Base-by-base conservation (phyloP, 2,329 filamentous ascomycete species). In the Escovopsis weberi region DNA sequence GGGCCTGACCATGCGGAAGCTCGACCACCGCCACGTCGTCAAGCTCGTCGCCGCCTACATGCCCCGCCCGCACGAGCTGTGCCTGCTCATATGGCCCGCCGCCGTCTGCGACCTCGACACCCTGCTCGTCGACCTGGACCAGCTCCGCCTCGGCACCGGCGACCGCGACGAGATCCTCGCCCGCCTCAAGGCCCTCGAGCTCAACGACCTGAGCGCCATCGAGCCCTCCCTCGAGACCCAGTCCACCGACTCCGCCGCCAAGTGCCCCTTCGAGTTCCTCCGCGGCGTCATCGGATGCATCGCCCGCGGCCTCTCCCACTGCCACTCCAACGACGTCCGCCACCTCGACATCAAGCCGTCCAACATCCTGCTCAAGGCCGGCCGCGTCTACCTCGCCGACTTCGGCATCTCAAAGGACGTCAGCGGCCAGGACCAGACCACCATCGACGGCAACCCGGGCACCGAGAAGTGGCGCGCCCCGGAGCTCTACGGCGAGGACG, bases 361-460 rank as follows among this genome's bases (percentile, higher is more conserved):
- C 33, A 70, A 70, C 41, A 68, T 70, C 40, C 57, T 70, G 2
- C 55, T 70, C 7, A 64, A 60, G 43, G 58, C 65, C 2, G 61
- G 62, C 6, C 58, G 63, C 8, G 67, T 70, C 8, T 69, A 69
- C 44, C 55, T 70, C 12, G 64, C 66, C 19, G 68, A 70, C 49
- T 70, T 70, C 54, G 68, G 66, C 33, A 68, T 70, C 23, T 65
- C 68, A 11, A 57, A 61, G 41, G 66, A 70, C 39, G 65, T 70
- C 12, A 62, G 61, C 39, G 62, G 61, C 36, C 59, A 61, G 23
- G 66, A 69, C 9, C 59, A 66, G 39, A 69, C 65, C 6, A 66
- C 61, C 42, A 70, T 66, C 0, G 59, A 62, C 28, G 63, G 62
- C 0, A 43, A 55, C 9, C 61, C 62, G 4, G 65, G 64, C 1